Evolutionary conservation across 2,329 filamentous ascomycete species (phyloP), one percentile per base, ranked within the genome.

Genomic region (Lachnellula suecica): DNA sequence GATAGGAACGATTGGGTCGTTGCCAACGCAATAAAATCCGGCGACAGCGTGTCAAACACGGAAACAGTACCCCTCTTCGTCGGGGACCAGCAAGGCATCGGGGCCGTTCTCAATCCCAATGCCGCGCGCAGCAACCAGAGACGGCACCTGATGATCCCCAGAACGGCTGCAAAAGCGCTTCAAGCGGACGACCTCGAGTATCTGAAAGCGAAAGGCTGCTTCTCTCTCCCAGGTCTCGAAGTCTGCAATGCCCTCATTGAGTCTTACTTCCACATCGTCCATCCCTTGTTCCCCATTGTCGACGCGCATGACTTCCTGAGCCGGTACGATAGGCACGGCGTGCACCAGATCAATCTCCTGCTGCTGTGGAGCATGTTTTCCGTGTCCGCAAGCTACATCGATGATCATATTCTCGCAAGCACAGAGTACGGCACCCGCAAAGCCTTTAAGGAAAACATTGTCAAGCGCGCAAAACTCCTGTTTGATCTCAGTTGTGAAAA

Each of bases 261-360:
- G 10, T 65, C 65, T n/a, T 72, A 72, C 49, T 70, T 72, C 37
- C 53, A 63, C 15, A 65, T 70, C 51, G 65, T 72, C 10, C 70
- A 72, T 60, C 68, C 70, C 4, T 62, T 68, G 22, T 57, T 71
- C 43, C 70, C 70, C 9, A 63, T 72, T 20, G 53, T 72, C 19
- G 69, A 72, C 45, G 65, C 54, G 8, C 57, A 62, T 4, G 42
- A 51, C 1, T 65, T 72, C 25, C 48, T 71, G 24, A 49, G 60
- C 7, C 52, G 53, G 17, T 63, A 68, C 27, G 59, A 57, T 15
- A 47, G 52, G 31, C 60, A 62, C 11, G 63, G 64, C 17, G 54
- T 62, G 11, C 56, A 61, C 17, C 58, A 64, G 11, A 63, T 68
- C 27, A 72, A 70, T 48, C n/a, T 70, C 2, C 53, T 72, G 15